Evolutionary conservation across 1,139 yeast genomes (phyloP), one percentile per base, ranked within the genome.

Genomic region (Debaryomycetaceae sp.): DNA sequence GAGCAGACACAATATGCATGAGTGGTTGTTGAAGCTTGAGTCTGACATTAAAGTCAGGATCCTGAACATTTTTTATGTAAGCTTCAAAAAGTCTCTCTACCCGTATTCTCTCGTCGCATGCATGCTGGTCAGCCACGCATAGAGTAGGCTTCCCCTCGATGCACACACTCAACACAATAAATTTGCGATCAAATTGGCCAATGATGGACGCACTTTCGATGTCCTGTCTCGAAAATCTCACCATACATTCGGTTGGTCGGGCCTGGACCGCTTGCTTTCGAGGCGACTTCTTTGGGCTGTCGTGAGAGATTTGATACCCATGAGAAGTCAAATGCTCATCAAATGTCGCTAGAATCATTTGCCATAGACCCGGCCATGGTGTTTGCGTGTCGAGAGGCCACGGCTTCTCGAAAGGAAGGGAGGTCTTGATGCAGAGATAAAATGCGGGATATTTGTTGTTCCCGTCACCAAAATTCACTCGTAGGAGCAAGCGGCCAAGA

Each of bases 61-160:
- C 38, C 5, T 31, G n/a, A 3, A 37, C 31, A 22, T 31, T 28
- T 4, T n/a, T 33, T n/a, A 65, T 38, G 28, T 55, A 53, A 2
- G 58, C 56, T 24, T 44, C 40, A 10, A 70, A 49, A 5, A 66
- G 41, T 3, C 36, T 30, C 40, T 82, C 93, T 2, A 77, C 62
- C 25, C 59, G 56, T 0, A 79, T 53, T 28, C 93, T 47, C 43
- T 81, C 93, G 47, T 79, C 90, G 27, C 77, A 71, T 1, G 93
- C 92, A 54, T 82, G 93, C 44, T 81, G 93, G 42, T 82, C 93
- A 3, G 78, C 42, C 1, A 69, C 51, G 10, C 66, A 44, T 4
- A 77, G 41, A 3, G 36, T 31, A 2, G 39, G 33, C 11, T 22
- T 19, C 13, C 21, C 15, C 14, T 19, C 21, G 19, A 12, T 8